A percentile compares a stretch with the other conserved stretches of the same genome.
Conservation (phyloP, 1,284 basidiomycete species). For the Ceratobasidium sp. region DNA sequence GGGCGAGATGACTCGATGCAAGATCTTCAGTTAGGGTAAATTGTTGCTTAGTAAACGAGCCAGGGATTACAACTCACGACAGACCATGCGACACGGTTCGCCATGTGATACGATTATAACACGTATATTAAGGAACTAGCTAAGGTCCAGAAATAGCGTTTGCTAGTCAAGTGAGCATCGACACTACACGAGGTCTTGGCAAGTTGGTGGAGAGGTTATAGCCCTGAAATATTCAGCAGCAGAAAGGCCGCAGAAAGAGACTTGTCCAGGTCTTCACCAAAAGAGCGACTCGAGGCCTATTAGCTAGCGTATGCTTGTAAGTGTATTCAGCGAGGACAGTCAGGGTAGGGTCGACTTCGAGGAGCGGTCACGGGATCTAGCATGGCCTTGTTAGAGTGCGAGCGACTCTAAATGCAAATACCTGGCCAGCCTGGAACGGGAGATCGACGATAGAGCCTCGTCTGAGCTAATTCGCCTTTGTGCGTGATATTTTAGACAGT, state of each 20-base stretch:
- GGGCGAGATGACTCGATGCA: slow-evolving; percentile 21
- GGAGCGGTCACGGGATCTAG: not conserved
- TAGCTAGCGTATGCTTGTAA: not conserved
- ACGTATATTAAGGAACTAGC: not conserved
- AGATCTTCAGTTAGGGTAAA: slow-evolving; percentile 23
- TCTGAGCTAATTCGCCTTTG: not conserved
- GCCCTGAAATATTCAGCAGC: not conserved
- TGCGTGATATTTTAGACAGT: not conserved
- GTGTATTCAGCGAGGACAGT: not conserved
- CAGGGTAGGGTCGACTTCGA: not conserved
- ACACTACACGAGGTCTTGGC: not conserved
- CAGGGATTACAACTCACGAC: slow-evolving; percentile 1
- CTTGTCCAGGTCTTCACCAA: not conserved
- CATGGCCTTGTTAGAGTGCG: not conserved
- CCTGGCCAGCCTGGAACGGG: not conserved
- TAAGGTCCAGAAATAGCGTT: not conserved
- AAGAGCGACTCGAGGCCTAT: not conserved
- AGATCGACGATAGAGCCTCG: not conserved
- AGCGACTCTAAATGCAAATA: not conserved
- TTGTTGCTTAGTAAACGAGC: slow-evolving; percentile 22
- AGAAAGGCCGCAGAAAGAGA: not conserved
- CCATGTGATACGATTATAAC: slow-evolving; percentile 6
- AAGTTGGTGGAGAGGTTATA: not conserved
- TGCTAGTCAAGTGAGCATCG: not conserved
- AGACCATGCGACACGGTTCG: slow-evolving; percentile 3